Percentiles rank a stretch among this genome's conserved stretches.
Conservation (phyloP, 2,329 filamentous ascomycete species). For the Stachybotrys chartarum region DNA sequence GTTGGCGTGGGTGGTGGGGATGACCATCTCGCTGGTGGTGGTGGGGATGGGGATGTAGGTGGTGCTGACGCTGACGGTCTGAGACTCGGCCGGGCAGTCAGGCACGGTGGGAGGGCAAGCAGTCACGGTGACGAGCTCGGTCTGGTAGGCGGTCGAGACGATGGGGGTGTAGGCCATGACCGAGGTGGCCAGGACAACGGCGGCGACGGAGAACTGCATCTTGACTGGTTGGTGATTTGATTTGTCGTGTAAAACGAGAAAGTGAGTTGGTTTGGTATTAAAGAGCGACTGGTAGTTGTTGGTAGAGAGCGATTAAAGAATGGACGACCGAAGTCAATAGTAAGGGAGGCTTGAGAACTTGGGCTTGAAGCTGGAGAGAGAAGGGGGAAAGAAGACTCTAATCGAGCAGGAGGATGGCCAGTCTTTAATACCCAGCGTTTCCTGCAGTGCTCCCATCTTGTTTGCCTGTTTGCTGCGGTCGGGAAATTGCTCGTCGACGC, state of each 20-base stretch:
- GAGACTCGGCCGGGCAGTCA: slow-evolving; percentile 40
- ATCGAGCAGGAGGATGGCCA: slow-evolving; percentile 24
- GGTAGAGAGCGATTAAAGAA: slow-evolving; percentile 38
- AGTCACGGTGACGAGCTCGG: slow-evolving; percentile 54
- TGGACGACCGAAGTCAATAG: slow-evolving; percentile 51
- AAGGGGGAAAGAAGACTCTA: slow-evolving; percentile 17
- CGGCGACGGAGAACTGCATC: slow-evolving; percentile 54
- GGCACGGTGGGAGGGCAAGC: slow-evolving; percentile 52
- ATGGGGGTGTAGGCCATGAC: slow-evolving; percentile 22
- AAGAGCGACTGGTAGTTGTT: slow-evolving; percentile 15
- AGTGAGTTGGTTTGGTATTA: slow-evolving; percentile 7
- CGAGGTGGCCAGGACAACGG: slow-evolving; percentile 36
- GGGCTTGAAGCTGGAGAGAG: slow-evolving; percentile 37
- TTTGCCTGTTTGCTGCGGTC: slow-evolving; percentile 8
- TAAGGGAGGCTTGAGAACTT: slow-evolving; percentile 27
- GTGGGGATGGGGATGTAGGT: slow-evolving; percentile 10
- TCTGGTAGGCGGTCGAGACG: slow-evolving; percentile 47
- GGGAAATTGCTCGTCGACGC: slow-evolving; percentile 14
- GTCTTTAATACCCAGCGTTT: slow-evolving; percentile 38
- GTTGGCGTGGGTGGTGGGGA: slow-evolving; percentile 20
- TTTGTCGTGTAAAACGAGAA: slow-evolving; percentile 14
- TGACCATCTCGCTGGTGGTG: slow-evolving; percentile 19
- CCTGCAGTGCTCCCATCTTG: slow-evolving; percentile 5
- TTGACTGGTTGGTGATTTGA: slow-evolving; percentile 33
- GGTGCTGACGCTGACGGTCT: slow-evolving; percentile 13